Conservation (phyloP, 2,329 filamentous ascomycete species). For the Sporothrix inflata region DNA sequence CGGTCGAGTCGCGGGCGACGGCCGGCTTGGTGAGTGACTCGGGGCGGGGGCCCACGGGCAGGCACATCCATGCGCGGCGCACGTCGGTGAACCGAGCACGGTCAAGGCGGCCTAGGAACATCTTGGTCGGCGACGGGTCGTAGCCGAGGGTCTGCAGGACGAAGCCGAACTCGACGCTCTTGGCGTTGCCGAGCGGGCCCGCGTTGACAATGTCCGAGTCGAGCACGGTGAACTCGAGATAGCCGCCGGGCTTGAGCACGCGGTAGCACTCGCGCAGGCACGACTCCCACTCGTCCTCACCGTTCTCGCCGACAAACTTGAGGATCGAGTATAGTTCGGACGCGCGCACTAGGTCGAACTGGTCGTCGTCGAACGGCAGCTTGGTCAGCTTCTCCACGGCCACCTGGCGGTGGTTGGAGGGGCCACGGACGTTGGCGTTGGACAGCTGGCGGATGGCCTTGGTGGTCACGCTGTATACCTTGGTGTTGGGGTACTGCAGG, state of each 20-base stretch:
- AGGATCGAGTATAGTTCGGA: conserved; percentile 84
- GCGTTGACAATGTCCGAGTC: conserved; percentile 90
- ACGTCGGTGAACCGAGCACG: conserved; percentile 78
- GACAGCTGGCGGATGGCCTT: conserved; percentile 70
- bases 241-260: conserved; percentile 89
- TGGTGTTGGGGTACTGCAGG: conserved; percentile 79
- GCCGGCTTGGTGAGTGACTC: conserved; percentile 47
- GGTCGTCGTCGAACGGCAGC: conserved; percentile 80
- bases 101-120: conserved; percentile 74
- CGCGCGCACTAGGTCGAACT: conserved; percentile 91
- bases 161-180: conserved; percentile 90
- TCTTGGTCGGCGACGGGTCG: conserved; percentile 80
- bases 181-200: conserved; percentile 75
- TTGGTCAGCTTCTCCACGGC: conserved; percentile 75
- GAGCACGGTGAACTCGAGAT: conserved; percentile 86
- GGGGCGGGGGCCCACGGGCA: conserved; percentile 71
- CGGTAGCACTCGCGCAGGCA: conserved; percentile 86
- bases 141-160: conserved; percentile 88
- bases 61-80: conserved; percentile 84
- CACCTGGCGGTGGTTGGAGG: conserved; percentile 83
- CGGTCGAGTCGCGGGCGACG: conserved; percentile 39
- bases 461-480: conserved; percentile 82
- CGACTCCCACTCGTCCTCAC: conserved; percentile 83
- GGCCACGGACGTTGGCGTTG: conserved; percentile 77
- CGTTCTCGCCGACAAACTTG: conserved; percentile 69